A percentile compares a stretch with the other conserved stretches of the same genome.
Conservation (phyloP, 306 rosid genomes). For the Carpinus viminea region DNA sequence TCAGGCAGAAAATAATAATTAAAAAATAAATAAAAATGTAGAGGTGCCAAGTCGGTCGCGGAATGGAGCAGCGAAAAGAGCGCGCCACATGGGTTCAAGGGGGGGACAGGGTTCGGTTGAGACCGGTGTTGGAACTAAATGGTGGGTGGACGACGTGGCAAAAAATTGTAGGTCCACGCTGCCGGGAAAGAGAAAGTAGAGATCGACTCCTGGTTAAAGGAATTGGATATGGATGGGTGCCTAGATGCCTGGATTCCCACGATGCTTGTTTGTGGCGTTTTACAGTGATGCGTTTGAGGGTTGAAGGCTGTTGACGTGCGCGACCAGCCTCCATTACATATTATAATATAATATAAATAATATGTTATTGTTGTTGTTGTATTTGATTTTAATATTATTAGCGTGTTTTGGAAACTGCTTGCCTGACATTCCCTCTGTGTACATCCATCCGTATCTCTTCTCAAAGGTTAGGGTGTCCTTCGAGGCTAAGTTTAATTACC, state of each 20-base stretch:
- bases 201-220: neutral
- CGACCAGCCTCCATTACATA: conserved; percentile 27
- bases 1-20: neutral
- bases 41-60: neutral
- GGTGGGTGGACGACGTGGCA: conserved; percentile 25
- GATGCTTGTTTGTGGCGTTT: conserved; percentile 33
- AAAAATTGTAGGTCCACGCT: conserved; percentile 41
- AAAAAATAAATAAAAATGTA: neutral
- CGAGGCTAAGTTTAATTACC: no score
- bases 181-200: conserved; percentile 2
- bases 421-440: conserved; percentile 23
- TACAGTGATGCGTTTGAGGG: no score
- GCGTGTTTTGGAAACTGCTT: conserved; percentile 11
- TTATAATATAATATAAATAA: conserved; percentile 6
- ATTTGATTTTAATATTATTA: neutral
- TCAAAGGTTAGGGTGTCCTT: conserved; percentile 15
- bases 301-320: conserved; percentile 38
- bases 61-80: neutral
- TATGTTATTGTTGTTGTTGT: no score
- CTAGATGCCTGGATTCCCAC: conserved; percentile 19
- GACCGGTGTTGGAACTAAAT: neutral
- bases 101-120: conserved; percentile 6
- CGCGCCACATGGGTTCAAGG: neutral
- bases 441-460: conserved; percentile 26
- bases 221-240: neutral